Evolutionary conservation across 2,329 filamentous ascomycete species (phyloP).

Genomic region (Macrophomina tecta): DNA sequence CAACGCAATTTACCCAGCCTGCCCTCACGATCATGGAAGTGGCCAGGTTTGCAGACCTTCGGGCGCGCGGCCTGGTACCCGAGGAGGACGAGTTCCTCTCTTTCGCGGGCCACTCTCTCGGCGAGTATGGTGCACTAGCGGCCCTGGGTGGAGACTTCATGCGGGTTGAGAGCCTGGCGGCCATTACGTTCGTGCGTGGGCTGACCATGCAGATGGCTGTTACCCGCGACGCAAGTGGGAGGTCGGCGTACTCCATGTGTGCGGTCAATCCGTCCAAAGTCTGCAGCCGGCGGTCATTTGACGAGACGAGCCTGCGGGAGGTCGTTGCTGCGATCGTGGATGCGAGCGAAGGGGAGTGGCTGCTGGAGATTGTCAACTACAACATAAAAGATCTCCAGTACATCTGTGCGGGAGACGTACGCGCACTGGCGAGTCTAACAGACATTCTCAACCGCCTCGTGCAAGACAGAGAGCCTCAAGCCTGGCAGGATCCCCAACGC

Average conservation of each 20-base stretch:
- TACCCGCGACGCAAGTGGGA: constrained; percentile 30
- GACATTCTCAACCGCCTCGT: constrained; percentile 31
- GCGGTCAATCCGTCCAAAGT: constrained; percentile 33
- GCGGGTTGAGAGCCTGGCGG: constrained; percentile 32
- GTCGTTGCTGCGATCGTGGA: constrained; percentile 35
- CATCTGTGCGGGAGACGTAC: constrained; percentile 45
- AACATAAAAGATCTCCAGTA: constrained; percentile 34
- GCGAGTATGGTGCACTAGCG: constrained; percentile 33
- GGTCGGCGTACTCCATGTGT: constrained; percentile 33
- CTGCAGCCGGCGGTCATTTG: constrained; percentile 30
- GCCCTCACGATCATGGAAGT: constrained; percentile 31
- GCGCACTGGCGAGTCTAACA: constrained; percentile 30
- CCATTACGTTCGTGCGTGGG: constrained; percentile 35
- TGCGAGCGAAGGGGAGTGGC: not conserved
- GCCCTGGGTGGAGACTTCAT: constrained; percentile 31
- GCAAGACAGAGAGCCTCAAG: not conserved
- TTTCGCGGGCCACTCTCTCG: constrained; percentile 33
- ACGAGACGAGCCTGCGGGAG: constrained; percentile 34
- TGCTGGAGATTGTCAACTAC: constrained; percentile 36
- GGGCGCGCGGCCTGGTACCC: constrained; percentile 21
- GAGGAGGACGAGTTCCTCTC: constrained; percentile 1
- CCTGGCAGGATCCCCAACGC: not conserved
- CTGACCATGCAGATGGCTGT: constrained; percentile 35
- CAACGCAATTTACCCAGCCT: constrained; percentile 36
- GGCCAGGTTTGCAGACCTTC: constrained; percentile 28